Conservation (phyloP, 1,139 yeast genomes). For the Pichiaceae sp. region DNA sequence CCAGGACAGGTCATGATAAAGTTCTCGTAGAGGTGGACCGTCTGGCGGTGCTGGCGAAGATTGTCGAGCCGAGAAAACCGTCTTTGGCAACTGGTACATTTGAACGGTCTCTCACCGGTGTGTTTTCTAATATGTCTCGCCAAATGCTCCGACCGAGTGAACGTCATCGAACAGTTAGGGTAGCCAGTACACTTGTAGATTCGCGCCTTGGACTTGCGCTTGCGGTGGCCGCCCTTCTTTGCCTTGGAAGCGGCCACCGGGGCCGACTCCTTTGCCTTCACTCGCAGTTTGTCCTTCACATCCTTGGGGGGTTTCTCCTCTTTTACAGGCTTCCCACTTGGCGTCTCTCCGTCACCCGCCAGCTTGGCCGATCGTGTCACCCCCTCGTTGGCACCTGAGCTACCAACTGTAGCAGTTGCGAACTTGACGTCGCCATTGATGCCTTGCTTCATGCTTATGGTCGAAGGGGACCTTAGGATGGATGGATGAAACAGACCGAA, state of each 20-base stretch:
- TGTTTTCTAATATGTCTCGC: constrained; percentile 91
- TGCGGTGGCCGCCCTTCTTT: neutral
- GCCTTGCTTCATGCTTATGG: no score
- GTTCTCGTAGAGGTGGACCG: constrained; percentile 79
- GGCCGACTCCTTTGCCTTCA: neutral
- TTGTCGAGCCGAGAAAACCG: constrained; percentile 82
- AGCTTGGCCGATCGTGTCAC: no score
- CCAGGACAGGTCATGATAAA: constrained; percentile 29
- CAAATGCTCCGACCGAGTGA: constrained; percentile 81
- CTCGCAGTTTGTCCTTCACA: neutral
- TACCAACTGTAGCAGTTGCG: no score
- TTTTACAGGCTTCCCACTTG: no score
- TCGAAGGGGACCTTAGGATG: no score
- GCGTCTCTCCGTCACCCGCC: no score
- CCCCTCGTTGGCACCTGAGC: no score
- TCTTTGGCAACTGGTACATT: constrained; percentile 75
- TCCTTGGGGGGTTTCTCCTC: no score
- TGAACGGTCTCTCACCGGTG: constrained; percentile 91
- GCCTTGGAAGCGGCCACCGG: neutral
- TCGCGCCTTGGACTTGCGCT: constrained; percentile 39
- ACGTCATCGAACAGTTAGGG: constrained; percentile 83
- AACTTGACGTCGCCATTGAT: no score
- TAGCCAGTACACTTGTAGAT: constrained; percentile 82
- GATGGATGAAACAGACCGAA: no score
- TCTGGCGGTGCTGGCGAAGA: constrained; percentile 84